phyloP scores from a whole-genome alignment of 495 filamentous ascomycete species.

The Aspergillus biplanus region DNA sequence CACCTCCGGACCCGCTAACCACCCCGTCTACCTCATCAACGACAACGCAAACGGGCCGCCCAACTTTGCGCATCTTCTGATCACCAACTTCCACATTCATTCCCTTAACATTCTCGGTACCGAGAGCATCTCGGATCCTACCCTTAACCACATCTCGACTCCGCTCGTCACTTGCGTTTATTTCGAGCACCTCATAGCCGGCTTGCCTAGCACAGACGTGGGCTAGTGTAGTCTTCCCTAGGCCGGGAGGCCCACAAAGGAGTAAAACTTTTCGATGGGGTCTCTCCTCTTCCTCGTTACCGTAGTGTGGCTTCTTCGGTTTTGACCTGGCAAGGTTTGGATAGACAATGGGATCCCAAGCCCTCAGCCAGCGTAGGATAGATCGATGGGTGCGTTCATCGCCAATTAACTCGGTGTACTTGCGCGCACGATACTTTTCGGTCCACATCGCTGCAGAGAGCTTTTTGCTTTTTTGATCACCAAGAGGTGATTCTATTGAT shows the following conservation, averaged over 20 bases:
- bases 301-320: constrained; percentile 38
- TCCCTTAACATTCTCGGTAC: constrained; percentile 88
- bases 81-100: constrained; percentile 66
- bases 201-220: constrained; percentile 95
- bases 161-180: constrained; percentile 92
- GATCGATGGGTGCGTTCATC: constrained; percentile 93
- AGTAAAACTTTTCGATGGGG: constrained; percentile 84
- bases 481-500: constrained; percentile 45
- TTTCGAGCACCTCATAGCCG: constrained; percentile 94
- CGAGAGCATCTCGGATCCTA: constrained; percentile 82
- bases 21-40: constrained; percentile 98
- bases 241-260: constrained; percentile 85
- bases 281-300: constrained; percentile 61
- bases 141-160: constrained; percentile 96
- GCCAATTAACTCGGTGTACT: constrained; percentile 90
- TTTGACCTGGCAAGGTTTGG: constrained; percentile 67
- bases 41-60: constrained; percentile 86
- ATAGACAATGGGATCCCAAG: constrained; percentile 92
- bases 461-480: constrained; percentile 36
- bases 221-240: constrained; percentile 95
- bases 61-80: constrained; percentile 71
- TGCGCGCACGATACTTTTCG: constrained; percentile 88
- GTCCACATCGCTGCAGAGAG: constrained; percentile 70
- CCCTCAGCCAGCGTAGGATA: constrained; percentile 91
- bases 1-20: constrained; percentile 71